A percentile compares a stretch with the other conserved stretches of the same genome.
Evolutionary conservation across 1,284 basidiomycete genomes (phyloP).

Genomic region (Moesziomyces antarcticus): DNA sequence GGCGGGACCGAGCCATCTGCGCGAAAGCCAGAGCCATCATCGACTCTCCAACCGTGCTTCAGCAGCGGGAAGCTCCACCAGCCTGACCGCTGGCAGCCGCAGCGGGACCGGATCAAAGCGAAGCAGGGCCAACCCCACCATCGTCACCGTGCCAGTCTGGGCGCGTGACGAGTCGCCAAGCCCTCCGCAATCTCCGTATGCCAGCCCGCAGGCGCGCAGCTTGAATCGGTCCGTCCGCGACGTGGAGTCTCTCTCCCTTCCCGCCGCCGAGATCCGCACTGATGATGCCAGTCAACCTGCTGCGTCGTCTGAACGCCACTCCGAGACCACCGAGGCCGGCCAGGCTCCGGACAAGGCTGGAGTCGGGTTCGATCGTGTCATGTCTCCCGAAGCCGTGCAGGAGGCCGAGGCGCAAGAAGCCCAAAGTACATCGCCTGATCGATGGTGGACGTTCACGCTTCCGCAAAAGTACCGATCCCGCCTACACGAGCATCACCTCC

Average conservation of each 20-base stretch:
- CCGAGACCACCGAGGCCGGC: slow-evolving; percentile 9
- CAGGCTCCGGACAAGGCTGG: slow-evolving; percentile 13
- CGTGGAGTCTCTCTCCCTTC: slow-evolving; percentile 21
- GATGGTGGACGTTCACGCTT: slow-evolving; percentile 61
- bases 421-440: slow-evolving; percentile 33
- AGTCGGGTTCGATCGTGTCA: slow-evolving; percentile 19
- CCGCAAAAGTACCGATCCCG: slow-evolving; percentile 56
- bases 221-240: slow-evolving; percentile 18
- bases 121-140: slow-evolving; percentile 37
- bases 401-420: slow-evolving; percentile 31
- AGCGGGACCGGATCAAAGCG: slow-evolving; percentile 11
- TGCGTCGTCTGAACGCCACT: slow-evolving; percentile 15
- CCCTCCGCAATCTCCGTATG: slow-evolving; percentile 31
- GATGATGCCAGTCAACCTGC: slow-evolving; percentile 16
- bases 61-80: slow-evolving; percentile 27
- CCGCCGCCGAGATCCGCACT: slow-evolving; percentile 18
- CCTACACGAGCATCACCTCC: slow-evolving; percentile 52
- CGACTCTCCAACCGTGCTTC: slow-evolving; percentile 24
- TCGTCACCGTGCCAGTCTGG: slow-evolving; percentile 49
- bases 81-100: slow-evolving; percentile 9
- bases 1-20: slow-evolving; percentile 14
- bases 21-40: slow-evolving; percentile 18
- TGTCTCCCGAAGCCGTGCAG: slow-evolving; percentile 24
- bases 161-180: slow-evolving; percentile 51
- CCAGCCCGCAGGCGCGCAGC: slow-evolving; percentile 34